Evolutionary conservation across 371 early-diverging fungal species (phyloP).

Genomic region (Rhizopus stolonifer): DNA sequence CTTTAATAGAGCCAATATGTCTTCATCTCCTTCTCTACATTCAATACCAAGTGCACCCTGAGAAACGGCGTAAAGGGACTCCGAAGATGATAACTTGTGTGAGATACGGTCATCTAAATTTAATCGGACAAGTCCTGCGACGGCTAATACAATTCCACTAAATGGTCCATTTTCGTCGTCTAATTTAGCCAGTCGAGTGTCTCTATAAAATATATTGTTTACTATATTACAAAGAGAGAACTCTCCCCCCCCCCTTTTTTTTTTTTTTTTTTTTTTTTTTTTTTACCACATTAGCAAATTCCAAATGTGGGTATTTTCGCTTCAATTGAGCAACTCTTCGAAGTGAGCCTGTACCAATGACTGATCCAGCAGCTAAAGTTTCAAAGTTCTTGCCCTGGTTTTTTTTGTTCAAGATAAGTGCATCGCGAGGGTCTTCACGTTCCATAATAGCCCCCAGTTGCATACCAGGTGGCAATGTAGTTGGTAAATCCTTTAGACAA

Average conservation of each 20-base stretch:
- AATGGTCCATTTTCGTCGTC: conserved; percentile 76
- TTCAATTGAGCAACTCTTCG: conserved; percentile 89
- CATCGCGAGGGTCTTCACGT: conserved; percentile 90
- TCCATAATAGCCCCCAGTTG: conserved; percentile 78
- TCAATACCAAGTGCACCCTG: conserved; percentile 94
- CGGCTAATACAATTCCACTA: conserved; percentile 85
- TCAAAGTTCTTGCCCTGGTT: conserved; percentile 42
- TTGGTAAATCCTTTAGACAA: conserved; percentile 93
- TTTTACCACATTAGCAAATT: conserved; percentile 80
- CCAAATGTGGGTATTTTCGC: conserved; percentile 74
- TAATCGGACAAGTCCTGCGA: conserved; percentile 82
- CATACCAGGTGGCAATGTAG: conserved; percentile 87
- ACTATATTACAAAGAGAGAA: no score
- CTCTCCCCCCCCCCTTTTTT: no score
- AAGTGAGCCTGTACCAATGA: conserved; percentile 91
- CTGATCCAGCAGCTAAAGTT: conserved; percentile 74
- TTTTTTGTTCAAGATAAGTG: conserved; percentile 60
- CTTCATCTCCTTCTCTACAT: conserved; percentile 70
- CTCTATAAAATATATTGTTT: conserved; percentile 47
- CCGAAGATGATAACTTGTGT: conserved; percentile 57
- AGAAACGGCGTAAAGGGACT: conserved; percentile 91
- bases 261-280: background rate
- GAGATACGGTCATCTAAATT: conserved; percentile 72
- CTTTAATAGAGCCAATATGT: conserved; percentile 46
- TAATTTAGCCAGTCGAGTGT: conserved; percentile 90